Base-by-base conservation (phyloP, 441 rosid genomes). In the Francoa sonchifolia region DNA sequence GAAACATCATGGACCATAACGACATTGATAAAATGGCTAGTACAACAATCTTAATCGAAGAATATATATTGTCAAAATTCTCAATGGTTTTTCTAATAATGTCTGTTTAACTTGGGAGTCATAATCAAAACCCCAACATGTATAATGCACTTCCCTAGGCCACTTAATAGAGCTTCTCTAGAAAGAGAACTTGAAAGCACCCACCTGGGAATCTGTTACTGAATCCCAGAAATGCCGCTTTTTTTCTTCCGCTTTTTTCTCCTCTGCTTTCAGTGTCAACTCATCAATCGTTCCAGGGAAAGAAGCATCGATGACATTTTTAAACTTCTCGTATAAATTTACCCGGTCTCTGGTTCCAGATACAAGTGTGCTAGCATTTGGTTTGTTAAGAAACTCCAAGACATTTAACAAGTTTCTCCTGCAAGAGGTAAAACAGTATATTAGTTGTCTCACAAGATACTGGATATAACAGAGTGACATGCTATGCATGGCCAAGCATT, bases 221-320 rank as follows among this genome's bases (percentile, higher is more conserved):
- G 88, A 71, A 57, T 90, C 96, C 99, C 96, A 86, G 78, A 80
- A 90, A 7, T 89, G 65, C 49, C 56, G 49, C 47, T 79, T 83
- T 46, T 68, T 68, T 66, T 67, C 66, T 44, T 61, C 46, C 0
- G 66, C 79, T 26, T 42, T 63, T 36, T 73, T 62, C 57, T 60
- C 75, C 58, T 76, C 77, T 17, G 83, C 81, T 64, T 65, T 61
- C 69, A 47, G 63, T 44, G 39, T 58, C 57, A 86, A 56, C 25
- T 63, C 62, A 16, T 74, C 52, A 8, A 82, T 73, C 2, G 76
- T 71, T 52, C 87, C 82, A 0, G 93, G 96, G 62, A 63, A 65
- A 14, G 47, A 50, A 34, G 62, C 61, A 58, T 90, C 87, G 2
- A 71, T 61, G 31, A 89, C 85, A 25, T 60, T 74, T 67, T 53